Base-by-base conservation (phyloP, 208 protist genomes). In the Novymonas esmeraldas region DNA sequence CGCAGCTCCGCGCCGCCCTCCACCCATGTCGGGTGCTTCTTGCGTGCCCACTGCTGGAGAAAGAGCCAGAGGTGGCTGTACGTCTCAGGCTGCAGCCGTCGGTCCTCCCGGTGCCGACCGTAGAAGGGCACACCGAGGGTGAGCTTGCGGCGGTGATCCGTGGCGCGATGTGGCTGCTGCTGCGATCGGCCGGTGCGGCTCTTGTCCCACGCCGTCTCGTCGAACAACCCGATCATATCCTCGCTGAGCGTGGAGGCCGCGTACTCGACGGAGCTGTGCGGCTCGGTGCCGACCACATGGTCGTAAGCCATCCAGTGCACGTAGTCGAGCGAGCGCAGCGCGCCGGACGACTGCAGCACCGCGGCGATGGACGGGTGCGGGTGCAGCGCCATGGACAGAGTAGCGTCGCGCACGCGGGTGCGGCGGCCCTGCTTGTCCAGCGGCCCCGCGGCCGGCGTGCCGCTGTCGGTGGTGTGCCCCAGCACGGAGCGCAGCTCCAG, bases 271-370 rank as follows among this genome's bases (percentile, higher is more conserved):
- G 65, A 74, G 58, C 72, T 81, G 64, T 84, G 75, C 2, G 50
- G 44, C 9, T 57, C 63, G 29, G 45, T 22, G n/a, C 34, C 28
- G 1, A 60, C 64, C 31, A 73, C 59, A 31, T 79, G 63, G 70
- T 90, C 84, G 56, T 91, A 88, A 22, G 81, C 74, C 85, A 91
- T 91, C 77, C 79, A 86, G 70, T 91, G 85, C 2, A 91, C 7
- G 60, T 80, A 87, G 45, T 91, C 85, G 6, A 87, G 60, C 34
- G 55, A 38, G 11, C 33, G 52, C 13, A 82, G 61, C 14, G 87
- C 18, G 13, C 49, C 39, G 54, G 65, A 31, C 18, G 56, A 26
- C 33, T 68, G 76, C 26, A 90, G 68, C 2, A 80, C 24, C 11
- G 49, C 26, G 29, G 59, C 16, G 14, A 81, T 67, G 10, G 29